Percentiles rank a stretch among this genome's conserved stretches.
phyloP scores from a whole-genome alignment of 495 filamentous ascomycete species.

The Trypethelium eluteriae region DNA sequence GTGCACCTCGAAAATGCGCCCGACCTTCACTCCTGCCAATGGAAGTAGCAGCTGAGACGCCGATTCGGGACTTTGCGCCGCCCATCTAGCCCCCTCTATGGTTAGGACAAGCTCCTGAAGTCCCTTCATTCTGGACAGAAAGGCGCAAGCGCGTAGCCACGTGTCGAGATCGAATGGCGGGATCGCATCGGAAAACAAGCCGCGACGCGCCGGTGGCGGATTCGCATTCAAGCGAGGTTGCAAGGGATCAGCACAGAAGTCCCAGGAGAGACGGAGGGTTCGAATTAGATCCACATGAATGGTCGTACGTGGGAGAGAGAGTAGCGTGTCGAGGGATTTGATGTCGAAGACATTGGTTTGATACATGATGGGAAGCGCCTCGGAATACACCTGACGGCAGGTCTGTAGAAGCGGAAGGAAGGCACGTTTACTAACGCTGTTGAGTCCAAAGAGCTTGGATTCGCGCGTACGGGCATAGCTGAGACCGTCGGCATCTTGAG shows the following conservation, averaged over 20 bases:
- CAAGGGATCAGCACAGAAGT: not conserved
- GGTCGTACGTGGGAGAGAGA: not conserved
- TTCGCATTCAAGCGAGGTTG: not conserved
- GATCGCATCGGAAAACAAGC: not conserved
- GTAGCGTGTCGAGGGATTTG: slow-evolving; percentile 9
- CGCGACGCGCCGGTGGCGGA: not conserved
- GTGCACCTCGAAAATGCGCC: not conserved
- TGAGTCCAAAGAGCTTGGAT: slow-evolving; percentile 3
- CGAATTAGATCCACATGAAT: slow-evolving; percentile 7
- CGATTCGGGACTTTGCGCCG: not conserved
- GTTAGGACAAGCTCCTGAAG: not conserved
- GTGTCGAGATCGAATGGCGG: slow-evolving; percentile 6
- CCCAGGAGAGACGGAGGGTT: not conserved
- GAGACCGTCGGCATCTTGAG: slow-evolving; percentile 18
- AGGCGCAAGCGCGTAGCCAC: not conserved
- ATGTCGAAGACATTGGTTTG: slow-evolving; percentile 38
- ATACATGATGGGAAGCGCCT: slow-evolving; percentile 26
- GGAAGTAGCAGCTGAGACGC: slow-evolving; percentile 6
- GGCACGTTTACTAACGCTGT: not conserved
- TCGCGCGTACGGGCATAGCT: not conserved
- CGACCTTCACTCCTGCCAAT: not conserved
- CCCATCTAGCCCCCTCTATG: not conserved
- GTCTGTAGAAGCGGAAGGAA: slow-evolving; percentile 26
- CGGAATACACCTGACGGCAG: slow-evolving; percentile 30
- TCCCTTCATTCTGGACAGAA: not conserved